Conservation (phyloP, 805 yeast genomes). For the Danielia oregonensis region DNA sequence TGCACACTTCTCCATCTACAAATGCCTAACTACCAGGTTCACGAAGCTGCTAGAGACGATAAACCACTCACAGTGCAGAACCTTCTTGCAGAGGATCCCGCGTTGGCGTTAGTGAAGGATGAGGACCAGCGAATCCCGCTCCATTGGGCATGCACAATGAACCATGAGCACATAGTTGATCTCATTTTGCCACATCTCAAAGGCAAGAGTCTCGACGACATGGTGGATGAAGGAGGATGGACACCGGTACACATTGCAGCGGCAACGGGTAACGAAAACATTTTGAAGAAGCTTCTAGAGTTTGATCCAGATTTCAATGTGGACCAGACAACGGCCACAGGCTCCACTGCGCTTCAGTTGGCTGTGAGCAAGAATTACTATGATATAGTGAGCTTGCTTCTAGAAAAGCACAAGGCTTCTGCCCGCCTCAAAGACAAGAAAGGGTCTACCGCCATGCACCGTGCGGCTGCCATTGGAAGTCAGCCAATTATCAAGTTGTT, state of each 20-base stretch:
- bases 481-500: constrained; percentile 52
- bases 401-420: constrained; percentile 54
- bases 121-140: constrained; percentile 75
- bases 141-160: constrained; percentile 83
- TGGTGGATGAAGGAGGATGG: constrained; percentile 79
- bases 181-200: constrained; percentile 25
- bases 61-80: constrained; percentile 49
- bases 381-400: constrained; percentile 50
- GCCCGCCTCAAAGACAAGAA: constrained; percentile 63
- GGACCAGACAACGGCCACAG: constrained; percentile 48
- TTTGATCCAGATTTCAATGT: constrained; percentile 55
- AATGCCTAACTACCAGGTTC: constrained; percentile 19
- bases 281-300: constrained; percentile 48
- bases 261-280: constrained; percentile 60
- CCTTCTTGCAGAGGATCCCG: constrained; percentile 48
- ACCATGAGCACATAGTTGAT: constrained; percentile 50
- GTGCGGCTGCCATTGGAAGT: constrained; percentile 82
- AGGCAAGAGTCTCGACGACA: constrained; percentile 59
- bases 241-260: constrained; percentile 82
- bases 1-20: no score
- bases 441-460: constrained; percentile 65
- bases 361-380: constrained; percentile 69
- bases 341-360: constrained; percentile 71
- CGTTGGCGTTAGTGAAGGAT: constrained; percentile 48
- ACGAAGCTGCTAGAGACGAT: constrained; percentile 66